Conservation (phyloP, 2,329 filamentous ascomycete species). For the Thielaviopsis ethacetica region DNA sequence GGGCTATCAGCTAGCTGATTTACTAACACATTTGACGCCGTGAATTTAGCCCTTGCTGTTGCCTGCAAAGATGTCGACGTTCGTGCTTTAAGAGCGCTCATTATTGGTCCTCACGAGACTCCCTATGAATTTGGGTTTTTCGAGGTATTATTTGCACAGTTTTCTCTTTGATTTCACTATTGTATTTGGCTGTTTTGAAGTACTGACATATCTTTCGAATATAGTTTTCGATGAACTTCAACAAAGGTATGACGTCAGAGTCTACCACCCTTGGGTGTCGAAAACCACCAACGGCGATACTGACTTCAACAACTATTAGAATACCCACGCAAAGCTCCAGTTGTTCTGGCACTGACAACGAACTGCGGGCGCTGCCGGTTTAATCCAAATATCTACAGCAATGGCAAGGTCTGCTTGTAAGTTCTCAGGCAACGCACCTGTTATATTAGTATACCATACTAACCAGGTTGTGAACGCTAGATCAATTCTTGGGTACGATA, state of each 20-base stretch:
- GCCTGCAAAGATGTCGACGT: slow-evolving; percentile 79
- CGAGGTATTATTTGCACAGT: slow-evolving; percentile 42
- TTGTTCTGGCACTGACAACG: slow-evolving; percentile 58
- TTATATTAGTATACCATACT: background rate
- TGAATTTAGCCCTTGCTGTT: slow-evolving; percentile 56
- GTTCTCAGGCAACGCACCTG: slow-evolving; percentile 20
- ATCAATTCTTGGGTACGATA: slow-evolving; percentile 64
- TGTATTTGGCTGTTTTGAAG: background rate
- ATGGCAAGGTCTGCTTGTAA: slow-evolving; percentile 82
- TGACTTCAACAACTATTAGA: slow-evolving; percentile 32
- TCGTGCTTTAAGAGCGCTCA: slow-evolving; percentile 69
- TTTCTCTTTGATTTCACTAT: background rate
- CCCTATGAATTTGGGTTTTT: slow-evolving; percentile 97
- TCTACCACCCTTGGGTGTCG: background rate
- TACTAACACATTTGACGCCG: background rate
- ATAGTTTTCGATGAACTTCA: slow-evolving; percentile 63
- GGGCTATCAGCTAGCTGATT: background rate
- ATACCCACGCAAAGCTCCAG: slow-evolving; percentile 57
- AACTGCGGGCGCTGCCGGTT: slow-evolving; percentile 80
- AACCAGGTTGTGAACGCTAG: slow-evolving; percentile 26
- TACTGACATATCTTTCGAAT: background rate
- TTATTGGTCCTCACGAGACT: slow-evolving; percentile 83
- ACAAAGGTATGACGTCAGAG: slow-evolving; percentile 38
- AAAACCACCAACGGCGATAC: slow-evolving; percentile 5
- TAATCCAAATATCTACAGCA: slow-evolving; percentile 91